Conservation (phyloP, 2,329 filamentous ascomycete species). For the Neophaeococcomyces aloes region DNA sequence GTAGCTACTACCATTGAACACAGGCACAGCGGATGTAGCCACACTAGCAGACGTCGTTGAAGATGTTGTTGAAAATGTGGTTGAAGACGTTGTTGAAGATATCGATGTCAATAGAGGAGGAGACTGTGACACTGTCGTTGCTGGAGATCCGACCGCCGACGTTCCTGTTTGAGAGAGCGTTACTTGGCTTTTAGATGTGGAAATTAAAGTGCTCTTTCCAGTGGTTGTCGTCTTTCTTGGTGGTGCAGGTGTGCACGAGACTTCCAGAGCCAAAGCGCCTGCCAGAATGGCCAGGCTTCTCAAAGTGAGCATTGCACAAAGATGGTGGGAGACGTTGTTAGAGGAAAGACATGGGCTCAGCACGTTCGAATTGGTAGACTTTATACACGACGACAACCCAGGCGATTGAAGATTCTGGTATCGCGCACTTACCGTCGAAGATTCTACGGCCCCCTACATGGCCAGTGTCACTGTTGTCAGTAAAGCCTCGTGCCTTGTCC, state of each 20-base stretch:
- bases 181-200: neutral
- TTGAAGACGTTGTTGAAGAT: no score
- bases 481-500: neutral
- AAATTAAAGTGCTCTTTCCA: neutral
- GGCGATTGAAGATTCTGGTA: neutral
- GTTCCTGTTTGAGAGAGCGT: neutral
- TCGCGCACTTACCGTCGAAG: constrained; percentile 1
- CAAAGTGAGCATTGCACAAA: no score
- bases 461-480: neutral
- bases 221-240: neutral
- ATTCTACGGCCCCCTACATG: no score
- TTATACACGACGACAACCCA: neutral
- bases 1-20: constrained; percentile 10
- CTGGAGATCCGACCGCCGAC: neutral
- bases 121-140: neutral
- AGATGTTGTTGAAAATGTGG: no score
- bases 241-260: no score
- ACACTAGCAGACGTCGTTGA: neutral
- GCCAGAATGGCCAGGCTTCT: no score
- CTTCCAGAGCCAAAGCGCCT: no score
- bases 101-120: no score
- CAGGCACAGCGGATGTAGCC: neutral
- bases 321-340: no score
- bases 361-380: neutral
- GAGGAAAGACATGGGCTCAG: no score